A percentile compares a stretch with the other conserved stretches of the same genome.
phyloP scores from a whole-genome alignment of 257 asterid genomes.

The Jasminum sambac region DNA sequence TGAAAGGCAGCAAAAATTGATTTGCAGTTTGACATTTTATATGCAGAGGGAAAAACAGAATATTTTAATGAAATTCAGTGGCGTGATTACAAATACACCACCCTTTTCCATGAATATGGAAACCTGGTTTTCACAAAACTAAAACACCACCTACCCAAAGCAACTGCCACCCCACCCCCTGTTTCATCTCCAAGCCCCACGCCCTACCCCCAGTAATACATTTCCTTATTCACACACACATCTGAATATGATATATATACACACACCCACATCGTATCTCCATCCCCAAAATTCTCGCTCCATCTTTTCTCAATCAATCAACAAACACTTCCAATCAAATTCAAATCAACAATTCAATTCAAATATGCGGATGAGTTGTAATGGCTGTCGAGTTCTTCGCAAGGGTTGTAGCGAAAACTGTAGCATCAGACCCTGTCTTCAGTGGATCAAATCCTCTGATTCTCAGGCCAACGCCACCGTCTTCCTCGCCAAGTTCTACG shows the following conservation, averaged over 20 bases:
- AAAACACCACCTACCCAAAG: constrained; percentile 28
- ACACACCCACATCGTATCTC: not conserved
- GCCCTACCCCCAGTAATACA: not conserved
- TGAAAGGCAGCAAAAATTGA: constrained; percentile 1
- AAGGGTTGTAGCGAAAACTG: constrained; percentile 83
- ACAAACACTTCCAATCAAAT: not conserved
- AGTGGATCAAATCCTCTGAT: constrained; percentile 64
- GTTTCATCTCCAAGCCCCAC: not conserved
- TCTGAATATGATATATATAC: not conserved
- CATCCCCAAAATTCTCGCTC: not conserved
- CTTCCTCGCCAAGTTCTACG: constrained; percentile 83
- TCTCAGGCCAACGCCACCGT: constrained; percentile 87
- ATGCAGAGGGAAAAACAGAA: not conserved
- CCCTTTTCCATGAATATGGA: constrained; percentile 71
- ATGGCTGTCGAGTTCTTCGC: constrained; percentile 81
- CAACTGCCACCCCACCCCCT: constrained; percentile 31
- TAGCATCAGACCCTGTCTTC: constrained; percentile 71
- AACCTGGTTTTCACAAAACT: constrained; percentile 28
- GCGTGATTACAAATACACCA: constrained; percentile 24
- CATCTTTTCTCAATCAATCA: not conserved
- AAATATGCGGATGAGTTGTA: constrained; percentile 78
- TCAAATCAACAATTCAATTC: not conserved
- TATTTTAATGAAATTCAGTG: constrained; percentile 29
- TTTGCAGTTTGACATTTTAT: not conserved
- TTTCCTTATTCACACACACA: not conserved